Evolutionary conservation across 2,329 filamentous ascomycete species (phyloP).

Genomic region (Cladorrhinum sp.): DNA sequence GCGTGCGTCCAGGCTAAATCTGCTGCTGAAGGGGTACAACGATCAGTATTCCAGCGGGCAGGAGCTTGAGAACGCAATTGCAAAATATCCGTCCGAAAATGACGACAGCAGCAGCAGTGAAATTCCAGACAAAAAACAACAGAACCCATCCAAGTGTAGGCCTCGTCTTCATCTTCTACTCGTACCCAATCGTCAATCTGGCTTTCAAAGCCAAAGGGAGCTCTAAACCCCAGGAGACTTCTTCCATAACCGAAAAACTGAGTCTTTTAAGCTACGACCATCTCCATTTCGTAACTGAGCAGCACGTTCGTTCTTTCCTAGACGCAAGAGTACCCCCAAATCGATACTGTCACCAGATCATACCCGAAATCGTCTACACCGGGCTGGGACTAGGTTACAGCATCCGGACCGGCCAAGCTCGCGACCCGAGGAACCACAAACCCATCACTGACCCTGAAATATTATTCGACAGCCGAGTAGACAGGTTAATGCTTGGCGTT

Average conservation of each 20-base stretch:
- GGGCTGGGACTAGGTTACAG: background rate
- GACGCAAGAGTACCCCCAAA: background rate
- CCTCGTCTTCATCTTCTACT: background rate
- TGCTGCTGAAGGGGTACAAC: background rate
- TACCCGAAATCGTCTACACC: background rate
- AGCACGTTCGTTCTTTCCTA: background rate
- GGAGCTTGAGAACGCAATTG: background rate
- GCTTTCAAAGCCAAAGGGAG: background rate
- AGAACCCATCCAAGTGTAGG: background rate
- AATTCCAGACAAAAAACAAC: background rate
- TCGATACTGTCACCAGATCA: background rate
- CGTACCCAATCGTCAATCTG: background rate
- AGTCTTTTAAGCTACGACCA: background rate
- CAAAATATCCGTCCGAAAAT: background rate
- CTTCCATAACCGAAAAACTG: background rate
- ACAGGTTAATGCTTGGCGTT: background rate
- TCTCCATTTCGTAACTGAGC: background rate
- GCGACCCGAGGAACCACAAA: background rate
- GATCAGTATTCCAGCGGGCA: background rate
- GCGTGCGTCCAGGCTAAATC: background rate
- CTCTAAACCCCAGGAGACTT: background rate
- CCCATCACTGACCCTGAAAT: background rate
- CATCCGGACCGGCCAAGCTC: background rate
- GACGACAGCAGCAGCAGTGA: background rate
- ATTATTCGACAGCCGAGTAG: background rate